Percentiles rank a stretch among this genome's conserved stretches.
These are phyloP conservation scores for Strobilomyces dryophilus DNA, from an alignment of 768 basidiomycete genomes.

Conservation along the genomic window DNA sequence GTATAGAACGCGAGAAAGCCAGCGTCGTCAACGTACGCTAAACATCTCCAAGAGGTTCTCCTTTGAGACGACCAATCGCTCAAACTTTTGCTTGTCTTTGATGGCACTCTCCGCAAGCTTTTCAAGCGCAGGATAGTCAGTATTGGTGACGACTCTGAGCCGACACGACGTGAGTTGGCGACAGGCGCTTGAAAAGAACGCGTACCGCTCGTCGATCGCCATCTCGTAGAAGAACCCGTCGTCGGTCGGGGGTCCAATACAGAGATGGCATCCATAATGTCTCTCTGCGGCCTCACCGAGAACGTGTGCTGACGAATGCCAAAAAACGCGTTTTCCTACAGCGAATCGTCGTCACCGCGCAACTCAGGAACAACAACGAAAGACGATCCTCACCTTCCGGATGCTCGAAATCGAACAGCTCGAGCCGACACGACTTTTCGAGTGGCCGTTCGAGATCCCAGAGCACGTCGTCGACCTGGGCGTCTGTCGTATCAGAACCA, in stretches of 20 bases:
- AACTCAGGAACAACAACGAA: neutral
- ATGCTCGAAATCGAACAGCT: constrained; percentile 89
- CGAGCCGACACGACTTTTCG: constrained; percentile 77
- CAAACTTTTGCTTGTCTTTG: constrained; percentile 98
- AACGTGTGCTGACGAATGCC: constrained; percentile 99
- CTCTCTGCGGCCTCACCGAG: constrained; percentile 95
- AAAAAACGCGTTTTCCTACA: constrained; percentile 92
- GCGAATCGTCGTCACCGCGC: too few relatives aligned
- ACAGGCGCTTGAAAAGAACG: neutral
- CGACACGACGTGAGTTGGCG: neutral
- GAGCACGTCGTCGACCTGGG: constrained; percentile 69
- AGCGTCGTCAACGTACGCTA: constrained; percentile 50
- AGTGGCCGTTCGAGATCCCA: constrained; percentile 97
- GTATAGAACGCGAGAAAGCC: neutral
- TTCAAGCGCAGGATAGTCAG: constrained; percentile 88
- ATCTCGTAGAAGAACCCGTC: constrained; percentile 99
- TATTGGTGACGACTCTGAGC: constrained; percentile 64
- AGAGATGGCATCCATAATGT: constrained; percentile 95
- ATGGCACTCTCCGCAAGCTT: constrained; percentile 82
- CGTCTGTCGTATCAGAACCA: neutral
- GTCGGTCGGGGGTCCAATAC: constrained; percentile 94
- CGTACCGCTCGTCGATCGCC: constrained; percentile 77
- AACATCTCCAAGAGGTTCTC: constrained; percentile 98
- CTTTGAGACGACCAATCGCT: constrained; percentile 89
- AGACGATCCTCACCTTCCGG: constrained; percentile 54